Evolutionary conservation across 257 asterid species (phyloP).

Genomic region (Solanum appendiculatum): DNA sequence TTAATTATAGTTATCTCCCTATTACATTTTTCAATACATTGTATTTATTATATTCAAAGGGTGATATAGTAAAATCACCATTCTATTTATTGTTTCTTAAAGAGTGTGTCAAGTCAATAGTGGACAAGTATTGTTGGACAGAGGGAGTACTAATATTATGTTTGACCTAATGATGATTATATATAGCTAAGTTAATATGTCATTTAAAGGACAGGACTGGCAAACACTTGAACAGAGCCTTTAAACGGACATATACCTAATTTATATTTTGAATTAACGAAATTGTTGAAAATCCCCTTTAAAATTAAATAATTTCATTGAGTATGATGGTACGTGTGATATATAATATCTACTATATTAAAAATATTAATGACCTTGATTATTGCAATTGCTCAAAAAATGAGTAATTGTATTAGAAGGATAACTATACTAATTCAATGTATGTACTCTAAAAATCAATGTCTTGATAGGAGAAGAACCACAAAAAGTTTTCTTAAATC

Average conservation of each 20-base stretch:
- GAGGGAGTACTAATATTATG: too few species aligned
- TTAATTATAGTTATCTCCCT: too few species aligned
- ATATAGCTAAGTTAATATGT: neutral
- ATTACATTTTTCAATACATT: too few species aligned
- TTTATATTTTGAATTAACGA: neutral
- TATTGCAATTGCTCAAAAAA: neutral
- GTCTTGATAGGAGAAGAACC: too few species aligned
- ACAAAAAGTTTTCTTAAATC: too few species aligned
- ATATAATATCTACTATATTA: neutral
- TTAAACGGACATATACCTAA: neutral
- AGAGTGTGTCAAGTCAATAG: too few species aligned
- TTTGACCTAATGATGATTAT: neutral
- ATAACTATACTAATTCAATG: neutral
- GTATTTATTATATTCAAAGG: too few species aligned
- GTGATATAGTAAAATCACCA: too few species aligned
- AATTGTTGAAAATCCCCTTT: neutral
- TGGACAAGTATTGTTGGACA: too few species aligned
- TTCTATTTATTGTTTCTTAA: too few species aligned
- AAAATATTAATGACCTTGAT: neutral
- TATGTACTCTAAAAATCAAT: too few species aligned
- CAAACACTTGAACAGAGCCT: neutral
- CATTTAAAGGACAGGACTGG: too few species aligned
- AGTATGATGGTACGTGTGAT: neutral
- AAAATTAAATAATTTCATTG: neutral
- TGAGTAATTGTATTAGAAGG: neutral